Conservation (phyloP, 768 basidiomycete species). For the Tulasnella sp. region DNA sequence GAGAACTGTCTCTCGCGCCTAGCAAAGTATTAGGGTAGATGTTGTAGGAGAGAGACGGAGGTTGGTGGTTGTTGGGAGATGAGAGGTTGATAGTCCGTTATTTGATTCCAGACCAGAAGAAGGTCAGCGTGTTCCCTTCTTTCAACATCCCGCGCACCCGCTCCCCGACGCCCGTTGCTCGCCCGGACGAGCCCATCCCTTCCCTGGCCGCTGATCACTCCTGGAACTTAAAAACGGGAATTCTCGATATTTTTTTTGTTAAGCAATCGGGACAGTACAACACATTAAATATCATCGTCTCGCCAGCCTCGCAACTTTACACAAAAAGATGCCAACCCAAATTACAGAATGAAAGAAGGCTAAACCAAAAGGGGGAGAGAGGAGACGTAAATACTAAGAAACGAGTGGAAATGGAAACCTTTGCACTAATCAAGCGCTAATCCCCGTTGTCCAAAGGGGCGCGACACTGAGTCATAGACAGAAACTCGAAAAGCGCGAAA, state of each 20-base stretch:
- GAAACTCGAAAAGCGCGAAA: not conserved
- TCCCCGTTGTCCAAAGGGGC: not conserved
- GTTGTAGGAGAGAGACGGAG: not conserved
- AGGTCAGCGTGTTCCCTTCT: not conserved
- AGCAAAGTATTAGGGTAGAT: not conserved
- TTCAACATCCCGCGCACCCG: not conserved
- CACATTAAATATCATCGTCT: not conserved
- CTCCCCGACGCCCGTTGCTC: not conserved
- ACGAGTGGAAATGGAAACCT: not conserved
- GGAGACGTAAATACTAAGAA: not conserved
- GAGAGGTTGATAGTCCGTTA: constrained; percentile 4
- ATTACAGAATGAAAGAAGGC: not conserved
- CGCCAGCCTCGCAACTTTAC: not conserved
- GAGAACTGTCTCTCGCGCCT: not conserved
- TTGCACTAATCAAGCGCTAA: not conserved
- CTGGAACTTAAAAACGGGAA: not conserved
- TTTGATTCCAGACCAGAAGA: not conserved
- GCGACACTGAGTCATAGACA: not conserved
- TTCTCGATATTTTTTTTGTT: not conserved
- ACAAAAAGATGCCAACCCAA: not conserved
- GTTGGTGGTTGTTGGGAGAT: constrained; percentile 2
- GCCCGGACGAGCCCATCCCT: not conserved
- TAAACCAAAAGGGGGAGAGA: not conserved
- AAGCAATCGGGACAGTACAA: not conserved
- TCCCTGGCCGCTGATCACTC: not conserved